A percentile compares a stretch with the other conserved stretches of the same genome.
Conservation (phyloP, 1,284 basidiomycete genomes). For the Boletus austroedulis region DNA sequence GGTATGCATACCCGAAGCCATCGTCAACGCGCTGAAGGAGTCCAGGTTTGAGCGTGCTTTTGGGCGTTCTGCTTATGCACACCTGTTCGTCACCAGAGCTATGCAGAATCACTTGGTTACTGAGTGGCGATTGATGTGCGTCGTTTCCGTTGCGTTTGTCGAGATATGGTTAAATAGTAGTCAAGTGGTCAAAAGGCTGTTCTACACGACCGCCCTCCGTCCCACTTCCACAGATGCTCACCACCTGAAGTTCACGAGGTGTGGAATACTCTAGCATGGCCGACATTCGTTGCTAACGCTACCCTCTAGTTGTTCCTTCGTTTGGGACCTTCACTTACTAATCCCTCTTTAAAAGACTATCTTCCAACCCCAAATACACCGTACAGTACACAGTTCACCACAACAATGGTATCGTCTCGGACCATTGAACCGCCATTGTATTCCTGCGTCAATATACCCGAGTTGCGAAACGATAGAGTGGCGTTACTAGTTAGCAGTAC, state of each 20-base stretch:
- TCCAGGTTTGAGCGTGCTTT: conserved; percentile 79
- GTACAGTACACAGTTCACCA: conserved; percentile 65
- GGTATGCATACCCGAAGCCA: conserved; percentile 43
- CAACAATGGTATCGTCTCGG: conserved; percentile 14
- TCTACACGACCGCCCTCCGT: conserved; percentile 85
- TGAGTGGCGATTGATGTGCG: conserved; percentile 79
- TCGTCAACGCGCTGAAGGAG: not conserved
- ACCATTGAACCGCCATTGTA: conserved; percentile 31
- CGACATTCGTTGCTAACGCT: conserved; percentile 22
- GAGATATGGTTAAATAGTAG: conserved; percentile 6
- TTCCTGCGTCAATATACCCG: conserved; percentile 41
- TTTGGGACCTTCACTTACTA: conserved; percentile 40
- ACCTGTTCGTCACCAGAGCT: conserved; percentile 91
- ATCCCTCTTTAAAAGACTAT: conserved; percentile 37
- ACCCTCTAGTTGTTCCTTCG: conserved; percentile 54
- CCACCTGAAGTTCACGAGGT: conserved; percentile 75
- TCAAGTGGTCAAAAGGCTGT: conserved; percentile 74
- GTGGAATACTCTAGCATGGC: conserved; percentile 10
- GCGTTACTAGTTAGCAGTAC: conserved; percentile 91
- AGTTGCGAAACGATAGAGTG: conserved; percentile 66
- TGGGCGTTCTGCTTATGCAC: conserved; percentile 79
- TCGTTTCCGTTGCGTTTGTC: conserved; percentile 17
- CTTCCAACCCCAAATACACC: conserved; percentile 47
- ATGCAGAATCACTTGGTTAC: conserved; percentile 73
- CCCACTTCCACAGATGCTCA: conserved; percentile 70